Evolutionary conservation across 345 rosid genomes (phyloP).

Genomic region (Rubroshorea leprosula): DNA sequence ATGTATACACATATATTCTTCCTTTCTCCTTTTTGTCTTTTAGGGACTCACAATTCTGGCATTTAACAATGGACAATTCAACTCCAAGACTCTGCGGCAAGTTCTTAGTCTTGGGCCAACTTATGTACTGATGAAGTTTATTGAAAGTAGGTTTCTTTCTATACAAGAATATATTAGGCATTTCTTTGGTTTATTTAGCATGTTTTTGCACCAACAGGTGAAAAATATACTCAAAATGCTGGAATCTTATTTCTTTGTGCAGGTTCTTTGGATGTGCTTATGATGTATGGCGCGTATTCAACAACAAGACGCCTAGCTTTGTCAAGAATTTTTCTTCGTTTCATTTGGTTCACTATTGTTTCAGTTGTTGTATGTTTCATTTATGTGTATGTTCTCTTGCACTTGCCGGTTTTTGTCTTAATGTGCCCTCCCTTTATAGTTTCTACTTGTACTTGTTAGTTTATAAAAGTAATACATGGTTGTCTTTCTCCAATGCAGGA

Average conservation of each 20-base stretch:
- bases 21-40: slow-evolving; percentile 9
- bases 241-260: background rate
- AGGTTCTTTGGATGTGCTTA: slow-evolving; percentile 86
- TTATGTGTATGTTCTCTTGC: slow-evolving; percentile 65
- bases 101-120: slow-evolving; percentile 95
- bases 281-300: slow-evolving; percentile 98
- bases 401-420: slow-evolving; percentile 1
- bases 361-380: slow-evolving; percentile 74
- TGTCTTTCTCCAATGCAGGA: slow-evolving; percentile 42
- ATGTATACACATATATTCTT: background rate
- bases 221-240: background rate
- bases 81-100: slow-evolving; percentile 50
- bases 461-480: slow-evolving; percentile 7
- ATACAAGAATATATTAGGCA: slow-evolving; percentile 2
- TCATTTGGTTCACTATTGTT: slow-evolving; percentile 71
- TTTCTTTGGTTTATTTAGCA: too few species aligned
- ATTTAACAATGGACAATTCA: slow-evolving; percentile 51
- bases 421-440: slow-evolving; percentile 8
- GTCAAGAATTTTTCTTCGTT: slow-evolving; percentile 82
- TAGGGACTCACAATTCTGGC: slow-evolving; percentile 89
- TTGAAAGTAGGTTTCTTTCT: slow-evolving; percentile 55
- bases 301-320: slow-evolving; percentile 72
- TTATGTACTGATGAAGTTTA: slow-evolving; percentile 85
- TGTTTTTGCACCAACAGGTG: too few species aligned
- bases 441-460: slow-evolving; percentile 3